Base-by-base conservation (phyloP, 148 eudicot genomes). In the Oxyria digyna region DNA sequence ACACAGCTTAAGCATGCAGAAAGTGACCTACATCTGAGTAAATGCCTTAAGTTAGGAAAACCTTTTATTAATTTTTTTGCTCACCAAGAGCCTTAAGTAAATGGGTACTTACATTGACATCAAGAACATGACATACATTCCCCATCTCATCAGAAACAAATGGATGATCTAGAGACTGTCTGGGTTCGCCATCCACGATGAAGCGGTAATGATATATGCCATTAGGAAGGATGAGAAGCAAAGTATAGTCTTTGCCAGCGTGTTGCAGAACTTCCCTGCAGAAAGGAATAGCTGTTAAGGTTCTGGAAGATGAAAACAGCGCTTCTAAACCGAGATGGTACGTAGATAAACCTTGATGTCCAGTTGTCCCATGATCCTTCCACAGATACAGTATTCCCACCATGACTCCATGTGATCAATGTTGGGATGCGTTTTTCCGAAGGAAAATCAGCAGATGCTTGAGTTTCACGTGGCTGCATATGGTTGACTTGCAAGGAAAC, bases 351-450 rank as follows among this genome's bases (percentile, higher is more conserved):
- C 97, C 93, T 85, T 49, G 96, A 79, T 64, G 69, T 74, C 93
- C 93, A 92, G 80, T 85, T 80, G 73, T 89, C 97, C 97, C 97
- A 92, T 32, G 97, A 89, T 67, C 97, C 97, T 71, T 89, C 93
- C 45, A 92, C 93, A 2, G 87, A 79, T 67, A 92, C 87, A 65
- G 78, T 74, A 72, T 81, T 92, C 50, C 93, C 97, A 70, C 89
- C 97, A 70, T 79, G 84, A 76, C 79, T 82, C 97, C 97, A 92
- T 13, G 85, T 84, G 71, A 89, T 87, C 77, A 92, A 57, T 35
- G 85, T 83, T 29, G 97, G 96, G 66, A 92, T 84, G 49, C 87
- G 87, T 80, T 70, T 82, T 76, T 85, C 90, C 67, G 74, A 73
- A 71, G 82, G 78, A 64, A 29, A 63, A 74, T 85, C 84, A 69